Evolutionary conservation across 169 alveolate species (phyloP).

Genomic region (Theileria annulata): DNA sequence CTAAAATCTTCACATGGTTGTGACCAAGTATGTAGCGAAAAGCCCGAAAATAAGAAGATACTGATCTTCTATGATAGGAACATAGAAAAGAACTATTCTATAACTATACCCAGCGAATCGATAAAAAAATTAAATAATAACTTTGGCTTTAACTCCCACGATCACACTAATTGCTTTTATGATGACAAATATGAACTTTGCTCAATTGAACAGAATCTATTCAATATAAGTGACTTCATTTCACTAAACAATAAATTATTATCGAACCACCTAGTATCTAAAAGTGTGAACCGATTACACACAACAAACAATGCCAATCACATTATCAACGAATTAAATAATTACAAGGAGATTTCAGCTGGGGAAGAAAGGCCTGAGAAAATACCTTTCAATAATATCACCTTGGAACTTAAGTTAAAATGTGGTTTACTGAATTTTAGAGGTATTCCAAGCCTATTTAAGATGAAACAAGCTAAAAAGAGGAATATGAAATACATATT

Average conservation of each 20-base stretch:
- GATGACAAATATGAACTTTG: constrained; percentile 36
- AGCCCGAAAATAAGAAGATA: constrained; percentile 6
- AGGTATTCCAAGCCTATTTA: constrained; percentile 66
- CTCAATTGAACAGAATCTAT: constrained; percentile 49
- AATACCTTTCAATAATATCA: constrained; percentile 31
- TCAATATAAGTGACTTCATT: constrained; percentile 27
- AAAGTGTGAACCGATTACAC: background rate
- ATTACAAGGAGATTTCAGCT: background rate
- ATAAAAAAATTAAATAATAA: constrained; percentile 11
- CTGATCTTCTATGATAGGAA: constrained; percentile 43
- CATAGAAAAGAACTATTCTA: constrained; percentile 23
- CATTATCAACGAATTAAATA: background rate
- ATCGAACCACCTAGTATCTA: background rate
- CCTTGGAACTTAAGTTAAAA: constrained; percentile 72
- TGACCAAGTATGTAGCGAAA: background rate
- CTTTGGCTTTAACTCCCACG: background rate
- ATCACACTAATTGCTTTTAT: background rate
- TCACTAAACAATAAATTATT: constrained; percentile 29
- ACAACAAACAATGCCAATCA: background rate
- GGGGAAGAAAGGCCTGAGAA: background rate
- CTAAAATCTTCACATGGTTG: background rate
- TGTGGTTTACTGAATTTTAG: constrained; percentile 71
- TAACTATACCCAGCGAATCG: constrained; percentile 12
- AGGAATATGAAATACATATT: constrained; percentile 32
- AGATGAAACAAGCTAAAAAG: constrained; percentile 69